Evolutionary conservation across 2,329 filamentous ascomycete species (phyloP).

Genomic region (Verticillium nonalfalfae): DNA sequence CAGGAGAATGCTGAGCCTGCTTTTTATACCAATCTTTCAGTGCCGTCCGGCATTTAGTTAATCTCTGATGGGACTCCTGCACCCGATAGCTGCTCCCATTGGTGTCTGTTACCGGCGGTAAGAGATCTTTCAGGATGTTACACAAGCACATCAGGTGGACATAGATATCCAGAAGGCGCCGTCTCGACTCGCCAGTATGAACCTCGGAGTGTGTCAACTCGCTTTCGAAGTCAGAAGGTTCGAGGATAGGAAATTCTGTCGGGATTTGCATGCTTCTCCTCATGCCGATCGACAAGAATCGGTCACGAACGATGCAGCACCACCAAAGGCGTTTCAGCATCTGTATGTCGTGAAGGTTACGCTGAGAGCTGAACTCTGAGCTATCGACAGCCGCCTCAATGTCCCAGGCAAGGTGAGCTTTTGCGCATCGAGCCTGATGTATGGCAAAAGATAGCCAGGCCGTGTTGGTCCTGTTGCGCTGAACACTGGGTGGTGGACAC

Average conservation of each 20-base stretch:
- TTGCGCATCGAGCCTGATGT: background rate
- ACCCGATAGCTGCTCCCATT: background rate
- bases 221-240: background rate
- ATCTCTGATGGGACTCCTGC: background rate
- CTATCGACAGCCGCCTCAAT: too few relatives aligned
- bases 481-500: background rate
- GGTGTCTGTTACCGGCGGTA: background rate
- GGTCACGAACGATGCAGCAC: conserved; percentile 6
- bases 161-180: background rate
- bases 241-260: background rate
- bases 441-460: background rate
- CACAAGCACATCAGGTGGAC: background rate
- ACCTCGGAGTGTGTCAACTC: background rate
- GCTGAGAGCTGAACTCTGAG: background rate
- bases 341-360: background rate
- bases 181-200: background rate
- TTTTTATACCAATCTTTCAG: background rate
- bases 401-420: background rate
- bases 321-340: conserved; percentile 3
- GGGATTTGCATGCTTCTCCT: conserved; percentile 2
- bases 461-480: background rate
- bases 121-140: background rate
- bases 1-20: background rate
- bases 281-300: conserved; percentile 4
- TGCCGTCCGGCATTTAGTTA: background rate